Evolutionary conservation across 352 stramenopile species (phyloP), one percentile per base, ranked within the genome.

Genomic region (Phytopythium delawarense): DNA sequence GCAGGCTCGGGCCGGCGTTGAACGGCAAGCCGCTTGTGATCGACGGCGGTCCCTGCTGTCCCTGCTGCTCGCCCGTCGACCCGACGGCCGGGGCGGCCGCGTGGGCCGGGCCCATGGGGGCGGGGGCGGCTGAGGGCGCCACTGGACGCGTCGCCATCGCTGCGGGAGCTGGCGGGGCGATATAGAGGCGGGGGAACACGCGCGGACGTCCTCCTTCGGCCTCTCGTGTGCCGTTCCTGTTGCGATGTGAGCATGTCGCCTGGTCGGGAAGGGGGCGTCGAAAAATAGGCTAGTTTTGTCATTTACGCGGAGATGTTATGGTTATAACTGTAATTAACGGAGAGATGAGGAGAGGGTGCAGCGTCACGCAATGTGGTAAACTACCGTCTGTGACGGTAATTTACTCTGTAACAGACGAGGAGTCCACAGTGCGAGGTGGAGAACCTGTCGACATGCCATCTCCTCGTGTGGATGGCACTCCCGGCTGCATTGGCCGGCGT

Each of bases 1-100:
- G 52, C 61, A 53, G 8, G 64, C 28, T 40, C 50, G 50, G 28
- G 6, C 50, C 50, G 23, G 49, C 49, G 49, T 16, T 42, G 28
- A 39, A 56, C 20, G 52, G 35, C 49, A 59, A 20, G 44, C 62
- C 11, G 59, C 45, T 15, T 5, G 34, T 2, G 7, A 30, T 1
- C 55, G 56, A 0, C 15, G n/a, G 11, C 34, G 20, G 30, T 1
- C 53, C 51, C 25, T 56, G 50, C 50, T 56, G 28, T 7, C 37
- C 25, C 9, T 40, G 50, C 50, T 40, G 50, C 28, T 56, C 9
- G 45, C 2, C 45, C 9, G 45, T 12, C 45, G 21, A 4, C 8
- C 45, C 21, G 21, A 46, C 40, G 2, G 40, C 40, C 6, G 40
- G 40, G 13, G 44, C n/a, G 8, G 20, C 20, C 44, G 20, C 44